phyloP scores from a whole-genome alignment of 140 eudicot genomes.

The Bidens hawaiensis region DNA sequence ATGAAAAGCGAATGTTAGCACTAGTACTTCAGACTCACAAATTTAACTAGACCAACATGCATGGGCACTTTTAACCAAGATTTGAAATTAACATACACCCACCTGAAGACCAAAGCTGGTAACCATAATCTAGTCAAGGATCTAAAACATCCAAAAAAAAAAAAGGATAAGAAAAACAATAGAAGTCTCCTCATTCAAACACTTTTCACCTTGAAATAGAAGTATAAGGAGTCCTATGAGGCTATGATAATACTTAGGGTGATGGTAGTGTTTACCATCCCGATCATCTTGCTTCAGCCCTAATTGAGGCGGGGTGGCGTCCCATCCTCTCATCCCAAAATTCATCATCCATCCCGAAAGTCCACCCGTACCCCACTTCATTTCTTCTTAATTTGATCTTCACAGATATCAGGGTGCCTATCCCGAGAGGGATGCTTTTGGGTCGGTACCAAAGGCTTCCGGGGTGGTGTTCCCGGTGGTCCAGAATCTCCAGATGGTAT shows the following conservation, averaged over 20 bases:
- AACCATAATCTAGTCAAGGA: constrained; percentile 10
- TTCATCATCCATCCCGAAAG: no score
- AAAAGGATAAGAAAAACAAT: not conserved
- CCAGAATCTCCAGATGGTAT: no score
- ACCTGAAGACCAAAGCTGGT: not conserved
- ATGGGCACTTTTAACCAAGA: not conserved
- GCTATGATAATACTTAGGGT: not conserved
- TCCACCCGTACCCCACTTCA: no score
- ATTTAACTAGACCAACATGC: not conserved
- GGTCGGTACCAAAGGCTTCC: no score
- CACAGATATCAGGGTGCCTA: no score
- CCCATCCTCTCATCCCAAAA: no score
- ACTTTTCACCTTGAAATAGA: constrained; percentile 4
- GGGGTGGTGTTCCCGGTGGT: no score
- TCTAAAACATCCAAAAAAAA: constrained; percentile 1
- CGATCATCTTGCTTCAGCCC: no score
- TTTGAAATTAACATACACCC: not conserved
- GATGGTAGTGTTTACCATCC: no score
- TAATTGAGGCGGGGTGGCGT: no score
- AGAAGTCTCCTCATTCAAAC: not conserved
- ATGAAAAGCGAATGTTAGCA: not conserved
- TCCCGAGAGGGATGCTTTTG: no score
- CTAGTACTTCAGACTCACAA: not conserved
- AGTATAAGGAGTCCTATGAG: not conserved
- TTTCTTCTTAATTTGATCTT: no score